Base-by-base conservation (phyloP, 2,329 filamentous ascomycete genomes). In the Leptographium radiaticola region DNA sequence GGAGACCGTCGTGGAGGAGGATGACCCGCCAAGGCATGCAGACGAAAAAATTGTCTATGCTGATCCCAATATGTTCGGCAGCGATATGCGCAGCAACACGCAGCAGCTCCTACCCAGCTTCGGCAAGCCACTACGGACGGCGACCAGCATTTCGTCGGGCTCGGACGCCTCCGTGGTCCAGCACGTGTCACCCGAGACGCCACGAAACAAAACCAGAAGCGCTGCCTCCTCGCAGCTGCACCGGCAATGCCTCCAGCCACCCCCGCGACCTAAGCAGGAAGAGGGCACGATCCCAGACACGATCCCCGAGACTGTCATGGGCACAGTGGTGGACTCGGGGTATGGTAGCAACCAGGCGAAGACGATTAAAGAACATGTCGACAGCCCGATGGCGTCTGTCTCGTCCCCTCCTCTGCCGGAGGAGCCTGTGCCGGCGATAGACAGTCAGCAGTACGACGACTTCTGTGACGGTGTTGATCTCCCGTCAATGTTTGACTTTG, bases 161-260 rank as follows among this genome's bases (percentile, higher is more conserved):
- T 61, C 59, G 0, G 40, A 58, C 10, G 49, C 49, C 10, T 64
- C 63, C 4, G 62, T 62, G 15, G 58, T 66, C 43, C 60, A 59
- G 49, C 64, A 63, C 47, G 63, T 63, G 15, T 59, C 62, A 30
- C 61, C 44, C 6, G 13, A 31, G 15, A 33, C 39, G 11, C 34
- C 46, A 25, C 40, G 33, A 33, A 52, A 33, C 36, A 36, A 44
- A 2, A 15, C 18, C 15, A 34, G 30, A 18, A 11, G 11, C 30
- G 36, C 33, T 15, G n/a, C n/a, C 11, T 20, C 25, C n/a, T 34
- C 10, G 30, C 39, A 20, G 40, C 52, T 13, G 31, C 52, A 48
- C 20, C 42, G 20, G 13, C 49, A 33, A 16, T 31, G 20, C 13
- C 43, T 20, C 16, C 49, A 55, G 44, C 43, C 51, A 16, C 42